Conservation (phyloP, 129 eudicot genomes). For the Chrysanthemum seticuspe region DNA sequence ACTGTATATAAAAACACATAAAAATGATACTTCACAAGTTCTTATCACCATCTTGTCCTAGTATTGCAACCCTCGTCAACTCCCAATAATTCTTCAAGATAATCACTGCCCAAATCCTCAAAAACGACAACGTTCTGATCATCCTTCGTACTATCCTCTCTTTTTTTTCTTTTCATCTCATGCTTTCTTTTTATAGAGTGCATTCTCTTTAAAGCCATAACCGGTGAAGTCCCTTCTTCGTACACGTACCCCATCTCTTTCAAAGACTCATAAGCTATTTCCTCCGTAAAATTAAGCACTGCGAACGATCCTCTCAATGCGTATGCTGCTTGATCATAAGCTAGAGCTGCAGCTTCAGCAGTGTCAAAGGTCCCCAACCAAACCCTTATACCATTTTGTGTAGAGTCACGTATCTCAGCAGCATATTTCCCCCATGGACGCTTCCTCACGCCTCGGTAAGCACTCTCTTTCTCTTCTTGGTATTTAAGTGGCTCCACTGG, state of each 20-base stretch:
- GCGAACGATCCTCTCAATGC: constrained; percentile 3
- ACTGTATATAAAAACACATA: too few relatives aligned
- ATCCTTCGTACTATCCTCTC: neutral
- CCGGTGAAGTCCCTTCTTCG: constrained; percentile 8
- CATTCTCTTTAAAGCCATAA: constrained; percentile 5
- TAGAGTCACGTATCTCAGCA: constrained; percentile 32
- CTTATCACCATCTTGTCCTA: neutral
- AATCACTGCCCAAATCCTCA: constrained; percentile 6
- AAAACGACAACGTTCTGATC: neutral
- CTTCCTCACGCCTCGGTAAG: constrained; percentile 18
- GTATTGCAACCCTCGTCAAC: neutral
- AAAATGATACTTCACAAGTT: too few relatives aligned
- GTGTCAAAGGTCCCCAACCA: constrained; percentile 34
- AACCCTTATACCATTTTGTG: constrained; percentile 29
- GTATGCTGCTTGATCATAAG: constrained; percentile 33
- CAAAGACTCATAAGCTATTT: constrained; percentile 9
- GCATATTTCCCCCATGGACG: constrained; percentile 33
- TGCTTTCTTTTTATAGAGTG: neutral
- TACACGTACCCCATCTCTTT: constrained; percentile 8
- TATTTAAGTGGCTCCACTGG: neutral
- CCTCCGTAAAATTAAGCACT: constrained; percentile 10
- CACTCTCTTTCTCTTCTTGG: neutral
- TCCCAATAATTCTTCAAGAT: constrained; percentile 6
- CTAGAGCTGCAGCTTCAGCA: constrained; percentile 29
- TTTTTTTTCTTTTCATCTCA: neutral